These are phyloP conservation scores for Brassica nigra DNA, from an alignment of 345 rosid species.

Conservation along the genomic window DNA sequence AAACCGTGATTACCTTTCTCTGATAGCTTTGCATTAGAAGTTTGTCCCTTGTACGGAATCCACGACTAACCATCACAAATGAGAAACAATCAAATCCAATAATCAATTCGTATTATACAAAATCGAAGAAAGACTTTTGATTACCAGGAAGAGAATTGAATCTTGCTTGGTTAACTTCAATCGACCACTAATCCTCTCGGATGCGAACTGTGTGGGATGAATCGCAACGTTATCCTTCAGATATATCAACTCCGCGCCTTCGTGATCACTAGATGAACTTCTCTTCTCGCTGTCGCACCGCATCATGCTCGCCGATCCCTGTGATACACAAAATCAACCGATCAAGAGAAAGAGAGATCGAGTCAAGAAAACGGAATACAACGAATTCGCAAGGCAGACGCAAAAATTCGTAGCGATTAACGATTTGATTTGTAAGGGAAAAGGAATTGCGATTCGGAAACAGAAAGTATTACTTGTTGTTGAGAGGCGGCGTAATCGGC, in stretches of 20 bases:
- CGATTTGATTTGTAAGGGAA: neutral
- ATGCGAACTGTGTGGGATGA: slow-evolving; percentile 87
- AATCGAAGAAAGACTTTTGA: neutral
- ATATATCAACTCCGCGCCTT: slow-evolving; percentile 72
- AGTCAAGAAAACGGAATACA: neutral
- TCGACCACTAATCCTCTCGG: slow-evolving; percentile 90
- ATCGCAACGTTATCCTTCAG: slow-evolving; percentile 80
- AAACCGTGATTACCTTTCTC: slow-evolving; percentile 67
- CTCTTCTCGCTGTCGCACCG: slow-evolving; percentile 62
- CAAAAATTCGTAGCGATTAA: neutral
- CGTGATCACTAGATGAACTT: slow-evolving; percentile 63
- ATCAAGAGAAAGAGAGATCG: neutral
- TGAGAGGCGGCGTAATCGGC: slow-evolving; percentile 94
- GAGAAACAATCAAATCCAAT: slow-evolving; percentile 8
- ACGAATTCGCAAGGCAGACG: neutral
- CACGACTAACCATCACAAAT: slow-evolving; percentile 57
- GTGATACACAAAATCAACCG: slow-evolving; percentile 24
- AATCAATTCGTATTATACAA: neutral
- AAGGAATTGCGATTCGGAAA: neutral
- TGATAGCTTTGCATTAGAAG: slow-evolving; percentile 61
- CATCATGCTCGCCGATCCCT: slow-evolving; percentile 81
- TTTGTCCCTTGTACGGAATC: slow-evolving; percentile 88
- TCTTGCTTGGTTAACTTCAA: slow-evolving; percentile 87
- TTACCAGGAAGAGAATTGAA: slow-evolving; percentile 69
- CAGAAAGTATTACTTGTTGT: slow-evolving; percentile 53